phyloP scores from a whole-genome alignment of 345 rosid genomes.

The Brassica incana region DNA sequence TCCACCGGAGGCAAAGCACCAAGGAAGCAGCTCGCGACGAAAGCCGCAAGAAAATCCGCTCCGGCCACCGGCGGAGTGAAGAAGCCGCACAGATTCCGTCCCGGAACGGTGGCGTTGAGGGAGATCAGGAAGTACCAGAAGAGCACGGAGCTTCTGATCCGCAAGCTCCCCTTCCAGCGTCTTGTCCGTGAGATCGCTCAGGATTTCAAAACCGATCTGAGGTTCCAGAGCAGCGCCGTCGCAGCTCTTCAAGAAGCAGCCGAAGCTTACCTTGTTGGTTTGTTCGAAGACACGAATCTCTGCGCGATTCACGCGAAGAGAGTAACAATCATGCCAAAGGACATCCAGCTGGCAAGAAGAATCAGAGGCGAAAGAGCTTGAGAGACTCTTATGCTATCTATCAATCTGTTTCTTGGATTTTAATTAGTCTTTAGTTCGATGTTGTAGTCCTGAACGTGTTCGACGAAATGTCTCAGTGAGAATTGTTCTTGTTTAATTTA shows the following conservation, averaged over 20 bases:
- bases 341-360: constrained; percentile 56
- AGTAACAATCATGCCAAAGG: constrained; percentile 59
- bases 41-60: constrained; percentile 54
- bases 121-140: constrained; percentile 63
- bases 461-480: constrained; percentile 6
- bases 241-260: constrained; percentile 57
- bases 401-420: too few relatives aligned
- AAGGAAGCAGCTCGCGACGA: constrained; percentile 55
- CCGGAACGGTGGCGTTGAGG: constrained; percentile 52
- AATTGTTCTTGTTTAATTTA: constrained; percentile 1
- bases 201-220: constrained; percentile 60
- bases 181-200: constrained; percentile 61
- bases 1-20: constrained; percentile 64
- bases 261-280: constrained; percentile 55
- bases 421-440: too few relatives aligned
- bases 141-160: constrained; percentile 53
- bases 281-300: constrained; percentile 52
- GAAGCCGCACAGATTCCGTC: constrained; percentile 61
- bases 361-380: constrained; percentile 59
- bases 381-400: background rate
- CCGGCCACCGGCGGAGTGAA: constrained; percentile 66
- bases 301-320: constrained; percentile 62
- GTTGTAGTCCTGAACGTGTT: constrained; percentile 5
- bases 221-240: constrained; percentile 61
- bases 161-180: constrained; percentile 60